phyloP scores from a whole-genome alignment of 192 early-diverging fungal genomes.

The Podila horticola region DNA sequence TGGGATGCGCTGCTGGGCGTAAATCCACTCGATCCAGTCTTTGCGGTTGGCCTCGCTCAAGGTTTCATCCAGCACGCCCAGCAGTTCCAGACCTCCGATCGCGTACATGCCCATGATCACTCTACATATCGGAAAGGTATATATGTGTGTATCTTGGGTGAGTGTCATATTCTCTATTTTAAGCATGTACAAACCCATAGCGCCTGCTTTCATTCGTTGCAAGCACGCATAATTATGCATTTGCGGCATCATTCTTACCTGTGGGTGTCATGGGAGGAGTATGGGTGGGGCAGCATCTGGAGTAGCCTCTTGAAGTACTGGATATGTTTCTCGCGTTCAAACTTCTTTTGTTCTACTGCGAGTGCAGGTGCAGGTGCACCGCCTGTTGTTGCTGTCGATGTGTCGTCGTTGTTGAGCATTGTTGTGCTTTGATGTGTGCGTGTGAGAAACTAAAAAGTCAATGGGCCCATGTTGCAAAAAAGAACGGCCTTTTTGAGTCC shows the following conservation, averaged over 20 bases:
- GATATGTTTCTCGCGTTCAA: slow-evolving; percentile 67
- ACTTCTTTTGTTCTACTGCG: slow-evolving; percentile 12
- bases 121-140: slow-evolving; percentile 51
- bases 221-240: not conserved
- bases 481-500: too few relatives aligned
- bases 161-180: not conserved
- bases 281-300: slow-evolving; percentile 76
- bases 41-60: slow-evolving; percentile 64
- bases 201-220: not conserved
- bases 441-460: too few relatives aligned
- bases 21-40: slow-evolving; percentile 95
- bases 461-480: too few relatives aligned
- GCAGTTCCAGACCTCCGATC: slow-evolving; percentile 82
- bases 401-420: too few relatives aligned
- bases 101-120: slow-evolving; percentile 91
- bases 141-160: not conserved
- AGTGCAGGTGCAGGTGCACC: not conserved
- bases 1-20: slow-evolving; percentile 88
- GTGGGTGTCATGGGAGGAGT: slow-evolving; percentile 75
- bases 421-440: too few relatives aligned
- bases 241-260: slow-evolving; percentile 56
- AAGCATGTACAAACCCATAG: not conserved
- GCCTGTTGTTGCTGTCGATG: not conserved
- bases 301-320: slow-evolving; percentile 79
- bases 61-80: slow-evolving; percentile 70